Percentiles rank a stretch among this genome's conserved stretches.
Conservation (phyloP, 495 filamentous ascomycete genomes). For the Eremomyces bilateralis region DNA sequence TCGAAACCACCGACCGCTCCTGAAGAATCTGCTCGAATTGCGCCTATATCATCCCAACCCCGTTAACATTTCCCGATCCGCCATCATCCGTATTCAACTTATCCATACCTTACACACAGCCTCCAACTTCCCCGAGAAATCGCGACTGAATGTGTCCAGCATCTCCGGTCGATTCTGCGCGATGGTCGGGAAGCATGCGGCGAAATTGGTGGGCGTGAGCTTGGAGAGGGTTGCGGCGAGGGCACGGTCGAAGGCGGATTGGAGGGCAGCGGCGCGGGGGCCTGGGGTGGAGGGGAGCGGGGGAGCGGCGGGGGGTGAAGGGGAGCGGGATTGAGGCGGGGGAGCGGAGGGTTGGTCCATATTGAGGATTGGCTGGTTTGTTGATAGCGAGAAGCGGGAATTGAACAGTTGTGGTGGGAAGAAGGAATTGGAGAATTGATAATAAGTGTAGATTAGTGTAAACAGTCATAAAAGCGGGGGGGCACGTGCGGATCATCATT, state of each 20-base stretch:
- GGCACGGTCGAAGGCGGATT: conserved; percentile 45
- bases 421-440: too few relatives aligned
- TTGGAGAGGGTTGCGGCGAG: conserved; percentile 49
- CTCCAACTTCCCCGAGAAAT: conserved; percentile 6
- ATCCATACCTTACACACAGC: neutral
- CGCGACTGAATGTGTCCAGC: conserved; percentile 13
- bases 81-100: too few relatives aligned
- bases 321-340: conserved; percentile 13
- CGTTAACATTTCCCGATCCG: too few relatives aligned
- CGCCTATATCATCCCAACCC: too few relatives aligned
- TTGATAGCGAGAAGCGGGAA: too few relatives aligned
- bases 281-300: conserved; percentile 44
- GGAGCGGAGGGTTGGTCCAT: too few relatives aligned
- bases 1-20: conserved; percentile 44
- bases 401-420: too few relatives aligned
- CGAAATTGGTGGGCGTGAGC: conserved; percentile 58
- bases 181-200: conserved; percentile 71
- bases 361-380: too few relatives aligned
- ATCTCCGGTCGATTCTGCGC: conserved; percentile 41
- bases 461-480: too few relatives aligned
- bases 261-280: conserved; percentile 49
- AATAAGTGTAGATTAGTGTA: too few relatives aligned
- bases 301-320: conserved; percentile 31
- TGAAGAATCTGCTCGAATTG: conserved; percentile 58
- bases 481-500: too few relatives aligned